Evolutionary conservation across 306 rosid species (phyloP), one percentile per base, ranked within the genome.

Genomic region (Rosa chinensis): DNA sequence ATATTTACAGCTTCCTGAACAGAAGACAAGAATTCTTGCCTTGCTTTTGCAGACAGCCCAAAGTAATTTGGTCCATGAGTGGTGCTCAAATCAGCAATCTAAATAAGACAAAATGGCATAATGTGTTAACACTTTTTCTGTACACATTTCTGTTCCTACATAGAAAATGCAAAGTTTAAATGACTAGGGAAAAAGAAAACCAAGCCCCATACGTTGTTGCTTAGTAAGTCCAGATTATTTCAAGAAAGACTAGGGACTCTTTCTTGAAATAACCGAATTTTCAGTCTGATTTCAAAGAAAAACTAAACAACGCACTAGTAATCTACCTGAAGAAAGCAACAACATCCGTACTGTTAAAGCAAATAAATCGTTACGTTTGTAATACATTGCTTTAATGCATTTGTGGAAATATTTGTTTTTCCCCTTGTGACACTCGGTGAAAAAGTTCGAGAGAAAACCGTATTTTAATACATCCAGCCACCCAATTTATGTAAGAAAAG

Each of bases 21-120:
- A 42, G 90, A 88, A 76, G 82, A 86, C 79, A 89, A 78, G 72
- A 92, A 77, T 66, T 87, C 92, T 71, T 85, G 90, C 87, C 88
- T 86, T 35, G 80, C 86, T 84, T 92, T 92, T 48, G 80, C 80
- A 0, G 97, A 87, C 43, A 88, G 78, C 64, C 84, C 87, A 75
- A 92, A 78, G 82, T 82, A 89, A 75, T 84, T 88, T 43, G 89
- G 85, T 77, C 97, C 98, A 78, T 88, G 92, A 80, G 67, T 78
- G 32, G 83, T 79, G 85, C 92, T 90, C 88, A 92, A 69, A 58
- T 94, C 97, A 81, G 87, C 92, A 74, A 92, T 85, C 97, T 94
- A 83, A 77, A 81, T 10, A 53, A 84, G 66, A 43, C 64, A 47
- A 11, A 72, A 50, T 66, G 55, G 42, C 61, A 32, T 39, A 48